Evolutionary conservation across 192 early-diverging fungal genomes (phyloP).

Genomic region (Backusella westeae): DNA sequence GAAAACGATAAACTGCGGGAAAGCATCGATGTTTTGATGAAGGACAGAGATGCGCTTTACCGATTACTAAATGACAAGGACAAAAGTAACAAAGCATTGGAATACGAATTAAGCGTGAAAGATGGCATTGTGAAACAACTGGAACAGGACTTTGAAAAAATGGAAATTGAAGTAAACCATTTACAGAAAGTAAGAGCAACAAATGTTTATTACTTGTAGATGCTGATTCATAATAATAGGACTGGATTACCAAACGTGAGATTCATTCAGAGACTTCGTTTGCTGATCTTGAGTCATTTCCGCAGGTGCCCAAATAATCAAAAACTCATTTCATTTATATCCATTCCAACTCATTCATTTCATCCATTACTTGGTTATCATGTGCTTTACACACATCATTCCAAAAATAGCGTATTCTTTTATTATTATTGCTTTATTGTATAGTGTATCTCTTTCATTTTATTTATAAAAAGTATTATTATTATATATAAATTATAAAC

Average conservation of each 20-base stretch:
- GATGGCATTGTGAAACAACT: conserved; percentile 38
- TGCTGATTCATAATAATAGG: background rate
- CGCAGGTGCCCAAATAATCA: conserved; percentile 2
- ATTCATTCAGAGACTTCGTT: conserved; percentile 17
- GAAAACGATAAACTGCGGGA: conserved; percentile 25
- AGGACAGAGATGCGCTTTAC: conserved; percentile 25
- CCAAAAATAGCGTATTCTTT: background rate
- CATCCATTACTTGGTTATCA: background rate
- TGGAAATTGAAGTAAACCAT: conserved; percentile 29
- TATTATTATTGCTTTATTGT: no score
- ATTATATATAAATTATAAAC: no score
- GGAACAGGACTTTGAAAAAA: conserved; percentile 35
- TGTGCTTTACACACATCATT: background rate
- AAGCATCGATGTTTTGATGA: conserved; percentile 10
- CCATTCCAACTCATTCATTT: no score
- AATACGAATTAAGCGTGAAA: conserved; percentile 35
- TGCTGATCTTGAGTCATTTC: conserved; percentile 22
- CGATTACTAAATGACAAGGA: conserved; percentile 30
- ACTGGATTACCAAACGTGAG: conserved; percentile 7
- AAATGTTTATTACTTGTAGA: background rate
- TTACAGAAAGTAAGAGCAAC: conserved; percentile 28
- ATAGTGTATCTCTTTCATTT: no score
- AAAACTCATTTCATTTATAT: background rate
- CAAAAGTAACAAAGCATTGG: conserved; percentile 29
- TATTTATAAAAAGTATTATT: no score